Percentiles rank a stretch among this genome's conserved stretches.
Conservation (phyloP, 2,329 filamentous ascomycete genomes). For the Aspergillus aculeatus region DNA sequence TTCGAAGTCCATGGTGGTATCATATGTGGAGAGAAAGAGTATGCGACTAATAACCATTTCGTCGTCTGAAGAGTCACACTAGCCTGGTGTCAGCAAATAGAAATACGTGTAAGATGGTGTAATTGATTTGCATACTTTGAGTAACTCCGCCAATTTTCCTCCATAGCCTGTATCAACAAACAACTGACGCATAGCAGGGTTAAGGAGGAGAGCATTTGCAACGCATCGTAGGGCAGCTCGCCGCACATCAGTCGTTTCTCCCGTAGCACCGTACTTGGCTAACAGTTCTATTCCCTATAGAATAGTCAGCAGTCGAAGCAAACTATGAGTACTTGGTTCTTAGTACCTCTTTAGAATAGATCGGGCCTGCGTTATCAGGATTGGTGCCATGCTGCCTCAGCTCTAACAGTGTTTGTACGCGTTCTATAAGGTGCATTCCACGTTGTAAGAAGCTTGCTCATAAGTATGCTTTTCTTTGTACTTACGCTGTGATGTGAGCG, state of each 20-base stretch:
- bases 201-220: conserved; percentile 77
- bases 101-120: neutral
- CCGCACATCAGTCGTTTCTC: conserved; percentile 60
- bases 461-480: conserved; percentile 8
- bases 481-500: conserved; percentile 61
- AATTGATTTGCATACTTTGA: conserved; percentile 53
- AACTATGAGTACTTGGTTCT: neutral
- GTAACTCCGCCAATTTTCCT: conserved; percentile 64
- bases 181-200: conserved; percentile 65
- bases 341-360: conserved; percentile 74
- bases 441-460: neutral
- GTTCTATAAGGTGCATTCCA: conserved; percentile 26
- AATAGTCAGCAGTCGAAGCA: conserved; percentile 4
- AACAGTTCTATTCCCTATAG: conserved; percentile 72
- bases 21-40: conserved; percentile 77
- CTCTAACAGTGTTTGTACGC: conserved; percentile 51
- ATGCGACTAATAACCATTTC: conserved; percentile 83
- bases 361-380: conserved; percentile 69
- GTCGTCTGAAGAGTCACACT: conserved; percentile 72
- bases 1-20: conserved; percentile 65
- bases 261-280: conserved; percentile 70
- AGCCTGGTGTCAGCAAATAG: conserved; percentile 8
- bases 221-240: conserved; percentile 77
- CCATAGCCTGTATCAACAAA: conserved; percentile 71
- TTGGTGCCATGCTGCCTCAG: conserved; percentile 78